Conservation (phyloP, 495 filamentous ascomycete species). For the Hyphodiscus hymeniophilus region DNA sequence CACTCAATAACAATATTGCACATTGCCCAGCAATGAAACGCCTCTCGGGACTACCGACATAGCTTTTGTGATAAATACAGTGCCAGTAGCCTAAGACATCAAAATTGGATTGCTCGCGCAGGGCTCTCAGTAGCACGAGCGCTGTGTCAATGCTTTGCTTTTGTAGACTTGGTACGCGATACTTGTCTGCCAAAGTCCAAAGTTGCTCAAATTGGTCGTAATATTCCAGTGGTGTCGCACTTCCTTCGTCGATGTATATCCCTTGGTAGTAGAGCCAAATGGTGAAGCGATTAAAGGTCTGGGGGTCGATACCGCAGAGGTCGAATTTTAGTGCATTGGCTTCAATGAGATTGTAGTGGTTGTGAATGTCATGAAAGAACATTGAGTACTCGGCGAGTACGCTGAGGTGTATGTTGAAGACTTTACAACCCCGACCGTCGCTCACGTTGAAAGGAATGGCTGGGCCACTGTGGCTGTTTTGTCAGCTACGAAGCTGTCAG, state of each 20-base stretch:
- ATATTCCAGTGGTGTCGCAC: neutral
- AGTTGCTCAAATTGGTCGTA: neutral
- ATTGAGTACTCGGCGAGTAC: conserved; percentile 3
- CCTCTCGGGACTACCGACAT: neutral
- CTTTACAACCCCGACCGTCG: neutral
- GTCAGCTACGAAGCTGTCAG: too few species aligned
- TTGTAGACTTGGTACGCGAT: neutral
- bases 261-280: conserved; percentile 4
- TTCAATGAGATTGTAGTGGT: conserved; percentile 1
- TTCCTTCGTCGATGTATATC: conserved; percentile 4
- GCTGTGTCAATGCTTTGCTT: neutral
- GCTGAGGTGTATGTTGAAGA: conserved; percentile 1
- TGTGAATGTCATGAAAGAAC: conserved; percentile 2
- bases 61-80: conserved; percentile 1
- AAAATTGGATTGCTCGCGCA: neutral
- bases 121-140: neutral
- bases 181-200: neutral
- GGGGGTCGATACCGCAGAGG: conserved; percentile 2
- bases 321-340: conserved; percentile 5
- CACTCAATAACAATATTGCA: neutral
- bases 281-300: conserved; percentile 2
- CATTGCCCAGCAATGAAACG: neutral
- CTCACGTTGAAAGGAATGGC: conserved; percentile 3
- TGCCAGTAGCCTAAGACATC: conserved; percentile 2
- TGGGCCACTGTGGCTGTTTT: neutral